A percentile compares a stretch with the other conserved stretches of the same genome.
phyloP scores from a whole-genome alignment of 2,329 filamentous ascomycete species.

The Mycosphaerella arachidis region DNA sequence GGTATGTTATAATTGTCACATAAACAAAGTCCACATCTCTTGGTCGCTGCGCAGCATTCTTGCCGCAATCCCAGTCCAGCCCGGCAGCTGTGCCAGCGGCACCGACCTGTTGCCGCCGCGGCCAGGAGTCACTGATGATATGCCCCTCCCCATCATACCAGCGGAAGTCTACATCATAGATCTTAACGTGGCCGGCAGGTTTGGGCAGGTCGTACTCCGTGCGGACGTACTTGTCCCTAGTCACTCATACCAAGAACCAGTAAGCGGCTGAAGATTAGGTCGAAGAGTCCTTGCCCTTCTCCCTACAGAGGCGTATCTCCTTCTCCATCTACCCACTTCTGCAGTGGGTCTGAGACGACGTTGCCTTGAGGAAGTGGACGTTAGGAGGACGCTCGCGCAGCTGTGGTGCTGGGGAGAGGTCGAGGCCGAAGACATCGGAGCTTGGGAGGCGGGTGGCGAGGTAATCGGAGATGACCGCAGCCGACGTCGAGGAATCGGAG shows the following conservation, averaged over 20 bases:
- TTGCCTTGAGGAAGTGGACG: constrained; percentile 16
- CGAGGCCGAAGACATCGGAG: constrained; percentile 34
- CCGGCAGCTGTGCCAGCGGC: constrained; percentile 6
- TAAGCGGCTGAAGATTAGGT: constrained; percentile 23
- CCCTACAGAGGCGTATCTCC: neutral
- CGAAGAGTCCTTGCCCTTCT: constrained; percentile 6
- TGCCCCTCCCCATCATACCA: constrained; percentile 5
- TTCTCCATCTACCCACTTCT: neutral
- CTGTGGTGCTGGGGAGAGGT: constrained; percentile 29
- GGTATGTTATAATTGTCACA: constrained; percentile 15
- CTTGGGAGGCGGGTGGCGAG: constrained; percentile 17
- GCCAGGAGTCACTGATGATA: constrained; percentile 14
- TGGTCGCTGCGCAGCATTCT: constrained; percentile 12
- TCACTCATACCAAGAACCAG: constrained; percentile 20
- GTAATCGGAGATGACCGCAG: constrained; percentile 29
- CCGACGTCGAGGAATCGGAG: constrained; percentile 29
- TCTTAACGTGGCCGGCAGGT: constrained; percentile 19
- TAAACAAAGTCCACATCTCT: constrained; percentile 19
- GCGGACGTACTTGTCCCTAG: constrained; percentile 17
- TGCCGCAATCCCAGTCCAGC: constrained; percentile 13
- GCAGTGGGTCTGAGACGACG: constrained; percentile 1
- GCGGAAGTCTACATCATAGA: constrained; percentile 19
- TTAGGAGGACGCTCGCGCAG: constrained; percentile 8
- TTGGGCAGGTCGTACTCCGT: constrained; percentile 11
- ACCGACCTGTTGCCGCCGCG: constrained; percentile 10